A percentile compares a stretch with the other conserved stretches of the same genome.
Evolutionary conservation across 2,329 filamentous ascomycete genomes (phyloP).

Genomic region (Pestalotiopsis sp.): DNA sequence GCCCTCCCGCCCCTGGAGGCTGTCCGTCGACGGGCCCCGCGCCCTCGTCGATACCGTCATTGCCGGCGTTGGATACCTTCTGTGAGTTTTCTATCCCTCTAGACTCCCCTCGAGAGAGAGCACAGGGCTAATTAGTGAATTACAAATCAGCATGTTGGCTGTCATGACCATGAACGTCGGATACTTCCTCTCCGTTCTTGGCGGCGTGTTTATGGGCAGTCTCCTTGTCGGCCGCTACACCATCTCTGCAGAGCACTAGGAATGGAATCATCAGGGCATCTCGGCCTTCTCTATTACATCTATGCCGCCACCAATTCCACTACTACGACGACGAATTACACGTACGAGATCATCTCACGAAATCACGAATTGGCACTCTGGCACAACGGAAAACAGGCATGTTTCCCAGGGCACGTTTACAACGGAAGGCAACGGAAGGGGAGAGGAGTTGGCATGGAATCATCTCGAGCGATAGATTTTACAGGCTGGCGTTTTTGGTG

Average conservation of each 20-base stretch:
- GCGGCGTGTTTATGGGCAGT: slow-evolving; percentile 76
- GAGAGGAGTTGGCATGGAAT: neutral
- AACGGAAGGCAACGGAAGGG: neutral
- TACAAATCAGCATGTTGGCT: slow-evolving; percentile 31
- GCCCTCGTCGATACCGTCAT: slow-evolving; percentile 32
- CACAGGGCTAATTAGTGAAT: slow-evolving; percentile 41
- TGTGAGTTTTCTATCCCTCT: slow-evolving; percentile 25
- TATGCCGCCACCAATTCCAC: neutral
- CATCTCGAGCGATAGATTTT: neutral
- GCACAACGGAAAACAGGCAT: neutral
- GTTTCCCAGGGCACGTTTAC: neutral
- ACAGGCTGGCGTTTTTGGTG: neutral
- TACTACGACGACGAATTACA: neutral
- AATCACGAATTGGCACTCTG: neutral
- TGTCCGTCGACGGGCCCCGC: slow-evolving; percentile 62
- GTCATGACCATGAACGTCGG: slow-evolving; percentile 37
- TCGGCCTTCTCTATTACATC: neutral
- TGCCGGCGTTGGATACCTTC: slow-evolving; percentile 32
- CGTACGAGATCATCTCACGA: neutral
- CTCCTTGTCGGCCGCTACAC: slow-evolving; percentile 75
- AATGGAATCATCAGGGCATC: neutral
- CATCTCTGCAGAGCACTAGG: slow-evolving; percentile 50
- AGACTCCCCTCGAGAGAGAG: neutral
- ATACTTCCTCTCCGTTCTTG: slow-evolving; percentile 34
- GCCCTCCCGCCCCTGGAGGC: slow-evolving; percentile 71